Conservation (phyloP, 495 filamentous ascomycete genomes). For the Lophiotrema nucula region DNA sequence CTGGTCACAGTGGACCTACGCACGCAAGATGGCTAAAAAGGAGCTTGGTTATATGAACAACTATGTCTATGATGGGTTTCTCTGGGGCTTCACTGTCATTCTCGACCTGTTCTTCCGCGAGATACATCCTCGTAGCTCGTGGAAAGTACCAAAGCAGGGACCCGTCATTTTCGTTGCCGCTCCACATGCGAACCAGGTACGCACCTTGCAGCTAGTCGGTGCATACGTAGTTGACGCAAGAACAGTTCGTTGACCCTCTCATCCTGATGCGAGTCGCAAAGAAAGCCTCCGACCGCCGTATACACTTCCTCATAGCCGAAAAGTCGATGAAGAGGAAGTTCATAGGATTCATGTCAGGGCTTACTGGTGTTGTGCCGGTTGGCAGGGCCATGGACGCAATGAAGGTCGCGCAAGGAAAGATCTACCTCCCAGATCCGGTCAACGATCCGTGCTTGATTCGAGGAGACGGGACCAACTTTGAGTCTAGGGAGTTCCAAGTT, state of each 20-base stretch:
- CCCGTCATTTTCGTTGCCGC: slow-evolving; percentile 97
- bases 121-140: slow-evolving; percentile 89
- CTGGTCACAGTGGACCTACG: no score
- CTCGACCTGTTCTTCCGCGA: slow-evolving; percentile 97
- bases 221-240: not conserved
- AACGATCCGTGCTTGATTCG: slow-evolving; percentile 80
- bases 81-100: slow-evolving; percentile 80
- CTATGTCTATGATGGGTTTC: slow-evolving; percentile 66
- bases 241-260: slow-evolving; percentile 88
- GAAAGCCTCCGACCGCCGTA: slow-evolving; percentile 79
- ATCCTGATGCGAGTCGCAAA: slow-evolving; percentile 88
- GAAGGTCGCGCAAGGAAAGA: slow-evolving; percentile 71
- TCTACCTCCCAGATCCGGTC: slow-evolving; percentile 89
- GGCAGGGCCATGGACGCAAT: slow-evolving; percentile 85
- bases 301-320: slow-evolving; percentile 88
- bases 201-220: slow-evolving; percentile 3
- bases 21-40: slow-evolving; percentile 27
- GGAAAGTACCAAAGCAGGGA: slow-evolving; percentile 83
- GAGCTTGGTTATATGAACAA: slow-evolving; percentile 32
- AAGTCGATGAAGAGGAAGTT: slow-evolving; percentile 87
- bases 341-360: slow-evolving; percentile 75
- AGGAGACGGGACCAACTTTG: slow-evolving; percentile 84
- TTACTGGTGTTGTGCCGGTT: slow-evolving; percentile 83
- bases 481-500: slow-evolving; percentile 64
- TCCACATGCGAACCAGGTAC: slow-evolving; percentile 95